phyloP scores from a whole-genome alignment of 306 rosid species.

The Vigna mungo region DNA sequence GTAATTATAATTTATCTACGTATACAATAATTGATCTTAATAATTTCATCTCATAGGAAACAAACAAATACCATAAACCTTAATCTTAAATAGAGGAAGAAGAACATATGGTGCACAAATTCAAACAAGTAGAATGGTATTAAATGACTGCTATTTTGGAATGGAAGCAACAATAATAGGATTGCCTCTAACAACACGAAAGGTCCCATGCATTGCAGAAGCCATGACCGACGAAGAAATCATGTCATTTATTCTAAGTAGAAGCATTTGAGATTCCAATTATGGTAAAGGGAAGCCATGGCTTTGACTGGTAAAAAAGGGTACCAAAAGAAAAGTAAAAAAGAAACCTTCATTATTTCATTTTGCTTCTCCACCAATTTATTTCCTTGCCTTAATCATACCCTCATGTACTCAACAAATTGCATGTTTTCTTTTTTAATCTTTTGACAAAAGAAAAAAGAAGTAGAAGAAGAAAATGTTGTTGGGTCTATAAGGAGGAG shows the following conservation, averaged over 20 bases:
- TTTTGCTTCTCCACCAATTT: conserved; percentile 58
- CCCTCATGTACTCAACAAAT: conserved; percentile 42
- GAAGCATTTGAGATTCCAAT: conserved; percentile 50
- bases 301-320: conserved; percentile 50
- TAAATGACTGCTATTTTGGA: background rate
- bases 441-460: background rate
- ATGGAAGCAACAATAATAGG: background rate
- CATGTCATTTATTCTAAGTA: conserved; percentile 20
- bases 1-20: too few species aligned
- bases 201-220: background rate
- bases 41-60: too few species aligned
- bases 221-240: conserved; percentile 31
- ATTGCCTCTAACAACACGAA: background rate
- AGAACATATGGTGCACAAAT: background rate
- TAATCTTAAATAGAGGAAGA: conserved; percentile 16
- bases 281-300: conserved; percentile 44
- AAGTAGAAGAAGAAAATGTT: background rate
- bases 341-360: conserved; percentile 38
- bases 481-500: too few species aligned
- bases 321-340: conserved; percentile 43
- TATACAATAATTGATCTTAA: too few species aligned
- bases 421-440: conserved; percentile 1
- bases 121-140: background rate
- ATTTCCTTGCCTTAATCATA: conserved; percentile 49
- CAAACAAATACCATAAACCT: too few species aligned